Evolutionary conservation across 2,329 filamentous ascomycete species (phyloP).

Genomic region (Cercospora citrullina): DNA sequence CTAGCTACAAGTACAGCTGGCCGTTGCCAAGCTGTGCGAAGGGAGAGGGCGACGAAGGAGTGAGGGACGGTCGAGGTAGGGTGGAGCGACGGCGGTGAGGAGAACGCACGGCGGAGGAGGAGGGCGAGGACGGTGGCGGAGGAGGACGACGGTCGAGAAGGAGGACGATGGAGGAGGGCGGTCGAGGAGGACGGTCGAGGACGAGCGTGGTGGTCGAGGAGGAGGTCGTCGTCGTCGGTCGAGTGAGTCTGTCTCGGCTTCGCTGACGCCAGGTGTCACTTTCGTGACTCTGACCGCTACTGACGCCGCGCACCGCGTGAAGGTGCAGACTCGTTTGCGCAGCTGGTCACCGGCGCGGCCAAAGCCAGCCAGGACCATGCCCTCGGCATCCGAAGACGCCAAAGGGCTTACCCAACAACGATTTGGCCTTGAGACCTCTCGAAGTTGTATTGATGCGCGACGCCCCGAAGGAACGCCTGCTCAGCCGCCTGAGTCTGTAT

Average conservation of each 20-base stretch:
- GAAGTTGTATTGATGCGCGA: conserved; percentile 6
- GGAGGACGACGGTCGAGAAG: neutral
- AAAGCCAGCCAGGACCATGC: conserved; percentile 5
- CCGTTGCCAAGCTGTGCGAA: neutral
- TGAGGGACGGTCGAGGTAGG: neutral
- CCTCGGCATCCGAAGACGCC: conserved; percentile 7
- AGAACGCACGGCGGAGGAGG: neutral
- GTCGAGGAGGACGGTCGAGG: neutral
- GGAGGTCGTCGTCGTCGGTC: neutral
- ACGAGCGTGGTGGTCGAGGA: neutral
- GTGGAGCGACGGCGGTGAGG: neutral
- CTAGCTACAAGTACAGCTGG: neutral
- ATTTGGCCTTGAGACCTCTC: conserved; percentile 11
- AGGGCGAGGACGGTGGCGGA: neutral
- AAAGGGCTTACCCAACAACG: neutral
- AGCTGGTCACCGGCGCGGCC: conserved; percentile 9
- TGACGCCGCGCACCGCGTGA: conserved; percentile 9
- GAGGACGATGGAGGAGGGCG: neutral
- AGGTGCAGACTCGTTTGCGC: conserved; percentile 3
- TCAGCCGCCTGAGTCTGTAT: neutral
- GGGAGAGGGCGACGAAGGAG: neutral
- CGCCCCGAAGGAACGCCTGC: neutral
- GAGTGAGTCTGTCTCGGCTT: conserved; percentile 6
- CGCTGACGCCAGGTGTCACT: neutral
- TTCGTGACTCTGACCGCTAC: neutral